A percentile compares a stretch with the other conserved stretches of the same genome.
Conservation (phyloP, 108 stramenopile species). For the Stephanodiscus minutulus region DNA sequence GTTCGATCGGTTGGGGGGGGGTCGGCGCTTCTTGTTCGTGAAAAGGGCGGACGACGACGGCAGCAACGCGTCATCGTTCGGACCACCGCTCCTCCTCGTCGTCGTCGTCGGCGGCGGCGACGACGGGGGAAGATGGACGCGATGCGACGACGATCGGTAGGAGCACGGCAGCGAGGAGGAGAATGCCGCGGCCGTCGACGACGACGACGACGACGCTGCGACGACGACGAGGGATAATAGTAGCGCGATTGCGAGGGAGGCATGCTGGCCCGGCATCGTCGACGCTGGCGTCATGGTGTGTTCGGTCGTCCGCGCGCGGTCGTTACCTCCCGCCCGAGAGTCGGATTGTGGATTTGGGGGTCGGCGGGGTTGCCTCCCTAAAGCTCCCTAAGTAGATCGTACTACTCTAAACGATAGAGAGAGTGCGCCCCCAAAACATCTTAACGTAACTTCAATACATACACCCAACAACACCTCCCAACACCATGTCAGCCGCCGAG, state of each 20-base stretch:
- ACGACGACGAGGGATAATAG: background rate
- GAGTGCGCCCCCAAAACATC: no score
- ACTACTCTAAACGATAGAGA: no score
- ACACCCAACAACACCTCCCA: background rate
- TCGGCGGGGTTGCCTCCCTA: no score
- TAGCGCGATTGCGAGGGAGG: background rate
- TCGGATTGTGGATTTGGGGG: no score
- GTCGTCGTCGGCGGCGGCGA: no score
- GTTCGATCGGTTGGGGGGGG: slow-evolving; percentile 2
- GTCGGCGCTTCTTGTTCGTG: slow-evolving; percentile 43
- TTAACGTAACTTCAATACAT: no score
- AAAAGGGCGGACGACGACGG: background rate
- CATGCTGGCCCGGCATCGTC: background rate
- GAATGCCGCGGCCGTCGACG: background rate
- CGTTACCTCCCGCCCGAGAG: no score
- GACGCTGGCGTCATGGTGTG: background rate
- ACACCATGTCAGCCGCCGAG: background rate
- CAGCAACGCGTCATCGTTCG: background rate
- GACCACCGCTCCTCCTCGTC: no score
- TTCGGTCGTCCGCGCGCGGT: no score
- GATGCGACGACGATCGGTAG: background rate
- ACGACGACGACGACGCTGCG: no score
- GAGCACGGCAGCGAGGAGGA: background rate
- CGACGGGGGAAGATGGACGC: background rate
- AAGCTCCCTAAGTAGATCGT: no score